Evolutionary conservation across 23 red algal species (phyloP).

Genomic region (Gracilaria caudata): DNA sequence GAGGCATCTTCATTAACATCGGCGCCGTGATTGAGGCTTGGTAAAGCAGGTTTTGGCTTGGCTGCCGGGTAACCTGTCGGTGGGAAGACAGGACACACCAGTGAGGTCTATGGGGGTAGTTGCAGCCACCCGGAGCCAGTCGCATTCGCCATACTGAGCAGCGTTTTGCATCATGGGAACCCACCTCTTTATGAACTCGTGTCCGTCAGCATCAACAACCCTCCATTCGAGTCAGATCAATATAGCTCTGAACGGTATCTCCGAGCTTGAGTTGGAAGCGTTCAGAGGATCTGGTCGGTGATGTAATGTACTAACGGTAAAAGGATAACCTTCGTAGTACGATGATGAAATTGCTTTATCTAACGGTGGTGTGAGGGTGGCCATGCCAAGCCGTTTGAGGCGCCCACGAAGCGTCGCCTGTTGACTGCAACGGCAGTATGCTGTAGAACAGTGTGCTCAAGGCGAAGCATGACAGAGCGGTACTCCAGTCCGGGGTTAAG

Average conservation of each 20-base stretch:
- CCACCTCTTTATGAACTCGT: conserved; percentile 18
- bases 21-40: conserved; percentile 32
- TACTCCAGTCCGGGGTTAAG: too few relatives aligned
- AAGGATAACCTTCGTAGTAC: too few relatives aligned
- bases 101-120: conserved; percentile 23
- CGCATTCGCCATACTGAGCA: conserved; percentile 44
- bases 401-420: too few relatives aligned
- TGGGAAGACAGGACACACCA: conserved; percentile 43
- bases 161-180: conserved; percentile 61
- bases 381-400: too few relatives aligned
- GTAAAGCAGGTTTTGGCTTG: conserved; percentile 49
- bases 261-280: too few relatives aligned
- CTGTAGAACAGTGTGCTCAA: too few relatives aligned
- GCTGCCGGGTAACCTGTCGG: conserved; percentile 45
- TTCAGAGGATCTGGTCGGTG: too few relatives aligned
- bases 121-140: conserved; percentile 64
- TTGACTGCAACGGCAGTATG: too few relatives aligned
- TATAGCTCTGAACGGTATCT: conserved; percentile 49
- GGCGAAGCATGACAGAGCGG: too few relatives aligned
- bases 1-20: conserved; percentile 27
- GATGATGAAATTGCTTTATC: too few relatives aligned
- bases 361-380: too few relatives aligned
- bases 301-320: too few relatives aligned
- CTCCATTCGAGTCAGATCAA: conserved; percentile 58
- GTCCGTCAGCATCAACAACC: conserved; percentile 67